A percentile compares a stretch with the other conserved stretches of the same genome.
Evolutionary conservation across 2,329 filamentous ascomycete species (phyloP).

Genomic region (Chrysosporium queenslandicum): DNA sequence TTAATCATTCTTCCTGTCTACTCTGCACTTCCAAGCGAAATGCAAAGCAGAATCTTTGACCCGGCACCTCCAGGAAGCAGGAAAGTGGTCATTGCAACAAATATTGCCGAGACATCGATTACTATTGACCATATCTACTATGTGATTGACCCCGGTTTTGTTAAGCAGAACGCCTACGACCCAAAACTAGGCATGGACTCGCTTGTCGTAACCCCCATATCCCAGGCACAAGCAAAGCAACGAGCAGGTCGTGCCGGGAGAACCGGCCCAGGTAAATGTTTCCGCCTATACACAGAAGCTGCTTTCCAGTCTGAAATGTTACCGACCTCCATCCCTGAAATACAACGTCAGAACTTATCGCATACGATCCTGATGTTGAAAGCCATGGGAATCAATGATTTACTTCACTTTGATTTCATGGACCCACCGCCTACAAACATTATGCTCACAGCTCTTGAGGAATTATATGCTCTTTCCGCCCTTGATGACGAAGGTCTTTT

Average conservation of each 20-base stretch:
- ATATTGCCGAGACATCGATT: constrained; percentile 95
- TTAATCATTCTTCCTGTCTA: constrained; percentile 94
- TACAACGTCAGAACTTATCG: constrained; percentile 86
- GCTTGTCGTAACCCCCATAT: constrained; percentile 88
- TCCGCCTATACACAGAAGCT: constrained; percentile 87
- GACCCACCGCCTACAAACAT: constrained; percentile 95
- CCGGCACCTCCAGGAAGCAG: constrained; percentile 74
- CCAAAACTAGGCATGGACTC: constrained; percentile 97
- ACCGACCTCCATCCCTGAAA: constrained; percentile 90
- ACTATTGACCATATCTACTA: constrained; percentile 98
- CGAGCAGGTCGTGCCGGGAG: constrained; percentile 83
- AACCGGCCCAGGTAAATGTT: constrained; percentile 92
- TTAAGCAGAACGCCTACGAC: constrained; percentile 96
- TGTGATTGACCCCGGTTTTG: constrained; percentile 92
- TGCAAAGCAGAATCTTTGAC: constrained; percentile 90
- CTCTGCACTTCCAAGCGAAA: constrained; percentile 81
- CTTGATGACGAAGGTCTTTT: constrained; percentile 91
- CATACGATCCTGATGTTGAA: constrained; percentile 96
- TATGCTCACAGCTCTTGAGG: constrained; percentile 91
- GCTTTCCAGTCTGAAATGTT: constrained; percentile 96
- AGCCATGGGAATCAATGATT: constrained; percentile 97
- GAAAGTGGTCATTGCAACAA: constrained; percentile 96
- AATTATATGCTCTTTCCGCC: constrained; percentile 82
- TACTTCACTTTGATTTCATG: constrained; percentile 98
- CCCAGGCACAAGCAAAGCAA: constrained; percentile 92